Evolutionary conservation across 2,329 filamentous ascomycete species (phyloP).

Genomic region (Ophiostoma novo-ulmi): DNA sequence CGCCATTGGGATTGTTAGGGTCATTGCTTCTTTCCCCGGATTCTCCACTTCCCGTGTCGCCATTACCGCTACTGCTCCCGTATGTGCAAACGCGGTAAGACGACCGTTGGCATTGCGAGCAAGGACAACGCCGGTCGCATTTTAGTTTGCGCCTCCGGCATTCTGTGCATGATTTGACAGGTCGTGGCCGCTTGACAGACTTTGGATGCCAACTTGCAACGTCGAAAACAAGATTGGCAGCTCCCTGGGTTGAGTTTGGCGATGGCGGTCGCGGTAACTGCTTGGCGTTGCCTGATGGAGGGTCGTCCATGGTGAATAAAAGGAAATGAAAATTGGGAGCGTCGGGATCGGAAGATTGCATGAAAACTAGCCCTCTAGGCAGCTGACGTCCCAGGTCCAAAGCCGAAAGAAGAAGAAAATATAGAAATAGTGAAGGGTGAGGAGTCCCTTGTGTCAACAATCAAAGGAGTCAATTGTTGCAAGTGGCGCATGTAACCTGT

Average conservation of each 20-base stretch:
- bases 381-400: background rate
- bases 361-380: slow-evolving; percentile 11
- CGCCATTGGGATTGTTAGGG: slow-evolving; percentile 47
- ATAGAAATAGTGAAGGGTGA: background rate
- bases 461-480: background rate
- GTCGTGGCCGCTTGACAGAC: slow-evolving; percentile 49
- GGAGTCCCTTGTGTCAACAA: background rate
- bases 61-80: slow-evolving; percentile 44
- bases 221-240: slow-evolving; percentile 26
- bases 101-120: slow-evolving; percentile 54
- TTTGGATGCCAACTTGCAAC: slow-evolving; percentile 29
- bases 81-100: slow-evolving; percentile 49
- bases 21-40: slow-evolving; percentile 32
- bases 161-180: slow-evolving; percentile 53
- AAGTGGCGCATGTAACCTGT: background rate
- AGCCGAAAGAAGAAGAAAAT: background rate
- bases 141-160: slow-evolving; percentile 54
- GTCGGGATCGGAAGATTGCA: slow-evolving; percentile 13
- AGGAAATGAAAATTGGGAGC: slow-evolving; percentile 11
- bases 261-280: slow-evolving; percentile 15
- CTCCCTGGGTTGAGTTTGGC: slow-evolving; percentile 13
- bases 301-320: slow-evolving; percentile 18
- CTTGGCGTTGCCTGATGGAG: slow-evolving; percentile 8
- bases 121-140: slow-evolving; percentile 53
- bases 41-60: slow-evolving; percentile 34